phyloP scores from a whole-genome alignment of 2,329 filamentous ascomycete genomes.

The Trichoderma sp. region DNA sequence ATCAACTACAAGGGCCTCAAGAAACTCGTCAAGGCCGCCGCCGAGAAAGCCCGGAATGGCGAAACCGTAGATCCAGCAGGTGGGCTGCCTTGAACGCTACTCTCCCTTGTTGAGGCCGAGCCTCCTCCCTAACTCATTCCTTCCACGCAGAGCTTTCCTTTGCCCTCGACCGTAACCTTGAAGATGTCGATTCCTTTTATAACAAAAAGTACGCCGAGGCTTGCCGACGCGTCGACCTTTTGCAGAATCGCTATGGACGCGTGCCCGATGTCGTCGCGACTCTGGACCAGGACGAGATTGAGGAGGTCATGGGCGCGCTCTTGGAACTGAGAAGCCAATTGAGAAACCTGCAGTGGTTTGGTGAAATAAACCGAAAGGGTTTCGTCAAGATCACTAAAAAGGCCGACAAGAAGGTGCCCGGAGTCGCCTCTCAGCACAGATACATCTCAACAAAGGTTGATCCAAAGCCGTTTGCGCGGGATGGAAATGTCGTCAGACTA shows the following conservation, averaged over 20 bases:
- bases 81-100: constrained; percentile 48
- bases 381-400: constrained; percentile 99
- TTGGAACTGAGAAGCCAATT: constrained; percentile 84
- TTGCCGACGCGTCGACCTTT: constrained; percentile 75
- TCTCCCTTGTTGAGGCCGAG: constrained; percentile 6
- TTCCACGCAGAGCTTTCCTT: constrained; percentile 82
- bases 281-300: constrained; percentile 82
- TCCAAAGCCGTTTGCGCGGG: constrained; percentile 81
- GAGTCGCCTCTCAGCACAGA: constrained; percentile 71
- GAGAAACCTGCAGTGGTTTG: constrained; percentile 94
- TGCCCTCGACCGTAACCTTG: constrained; percentile 91
- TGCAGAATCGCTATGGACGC: constrained; percentile 84
- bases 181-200: constrained; percentile 95
- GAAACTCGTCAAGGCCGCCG: constrained; percentile 85
- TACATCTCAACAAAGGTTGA: constrained; percentile 92
- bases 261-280: constrained; percentile 65
- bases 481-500: constrained; percentile 47
- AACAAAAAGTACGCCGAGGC: constrained; percentile 91
- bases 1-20: constrained; percentile 92
- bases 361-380: constrained; percentile 89
- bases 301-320: constrained; percentile 86
- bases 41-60: constrained; percentile 62
- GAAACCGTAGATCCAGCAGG: constrained; percentile 85
- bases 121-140: constrained; percentile 32
- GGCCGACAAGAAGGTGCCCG: constrained; percentile 87